These are phyloP conservation scores for Eimeria zaria DNA, from an alignment of 169 alveolate genomes.

Conservation along the genomic window DNA sequence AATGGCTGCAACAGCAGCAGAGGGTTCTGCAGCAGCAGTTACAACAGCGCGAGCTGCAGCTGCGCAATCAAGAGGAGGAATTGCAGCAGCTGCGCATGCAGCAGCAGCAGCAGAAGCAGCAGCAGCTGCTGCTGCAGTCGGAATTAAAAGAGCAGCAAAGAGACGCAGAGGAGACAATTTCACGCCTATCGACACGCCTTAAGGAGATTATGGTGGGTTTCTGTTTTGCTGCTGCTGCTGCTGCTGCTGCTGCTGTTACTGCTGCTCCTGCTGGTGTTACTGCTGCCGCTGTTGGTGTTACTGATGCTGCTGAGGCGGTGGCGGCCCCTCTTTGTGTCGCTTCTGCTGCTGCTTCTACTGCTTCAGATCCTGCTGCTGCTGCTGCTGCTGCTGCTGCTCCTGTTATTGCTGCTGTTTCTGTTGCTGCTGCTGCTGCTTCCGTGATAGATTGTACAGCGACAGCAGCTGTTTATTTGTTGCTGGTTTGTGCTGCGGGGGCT, in stretches of 20 bases:
- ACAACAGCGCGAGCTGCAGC: slow-evolving; percentile 42
- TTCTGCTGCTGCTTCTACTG: neutral
- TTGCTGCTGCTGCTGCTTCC: no score
- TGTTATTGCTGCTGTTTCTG: no score
- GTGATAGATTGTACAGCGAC: no score
- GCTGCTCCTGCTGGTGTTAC: neutral
- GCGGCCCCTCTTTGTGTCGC: neutral
- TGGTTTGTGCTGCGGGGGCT: no score
- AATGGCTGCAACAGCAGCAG: slow-evolving; percentile 62
- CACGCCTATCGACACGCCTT: slow-evolving; percentile 20
- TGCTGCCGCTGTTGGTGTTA: no score
- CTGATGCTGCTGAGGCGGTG: neutral
- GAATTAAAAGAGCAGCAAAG: slow-evolving; percentile 44
- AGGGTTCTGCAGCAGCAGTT: slow-evolving; percentile 20
- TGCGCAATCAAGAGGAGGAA: slow-evolving; percentile 20
- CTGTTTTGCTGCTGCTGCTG: neutral
- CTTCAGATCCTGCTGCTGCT: no score
- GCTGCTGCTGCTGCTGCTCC: no score
- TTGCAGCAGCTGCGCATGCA: slow-evolving; percentile 56
- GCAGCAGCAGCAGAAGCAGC: slow-evolving; percentile 58
- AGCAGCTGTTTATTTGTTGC: no score
- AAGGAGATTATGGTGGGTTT: neutral
- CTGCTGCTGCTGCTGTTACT: slow-evolving; percentile 9
- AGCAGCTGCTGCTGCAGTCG: slow-evolving; percentile 22
- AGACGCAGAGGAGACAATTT: slow-evolving; percentile 40